These are phyloP conservation scores for Lactuca sativa DNA, from an alignment of 129 eudicot species.

Conservation along the genomic window DNA sequence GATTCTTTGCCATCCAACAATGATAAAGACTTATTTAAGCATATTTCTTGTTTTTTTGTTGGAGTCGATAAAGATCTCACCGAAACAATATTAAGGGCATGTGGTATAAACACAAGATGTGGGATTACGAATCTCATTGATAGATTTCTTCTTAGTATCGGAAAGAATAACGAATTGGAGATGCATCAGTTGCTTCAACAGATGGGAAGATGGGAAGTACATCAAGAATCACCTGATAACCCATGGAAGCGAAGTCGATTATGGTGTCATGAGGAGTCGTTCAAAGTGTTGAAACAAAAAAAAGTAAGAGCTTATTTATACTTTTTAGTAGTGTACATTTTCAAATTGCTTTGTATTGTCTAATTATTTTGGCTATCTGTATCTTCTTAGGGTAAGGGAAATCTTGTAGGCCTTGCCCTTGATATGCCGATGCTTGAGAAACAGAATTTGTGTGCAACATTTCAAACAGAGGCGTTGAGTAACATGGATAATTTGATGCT, in stretches of 20 bases:
- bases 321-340: no score
- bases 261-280: no score
- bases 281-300: slow-evolving; percentile 17
- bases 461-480: no score
- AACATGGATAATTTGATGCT: no score
- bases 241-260: slow-evolving; percentile 26
- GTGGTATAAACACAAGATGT: no score
- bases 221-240: slow-evolving; percentile 29
- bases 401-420: slow-evolving; percentile 30
- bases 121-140: no score
- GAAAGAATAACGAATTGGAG: no score
- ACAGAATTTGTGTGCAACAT: neutral
- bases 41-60: slow-evolving; percentile 39
- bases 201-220: slow-evolving; percentile 31
- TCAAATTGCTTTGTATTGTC: neutral
- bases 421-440: slow-evolving; percentile 19
- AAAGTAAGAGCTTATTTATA: slow-evolving; percentile 18
- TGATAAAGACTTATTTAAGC: slow-evolving; percentile 31
- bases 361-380: neutral
- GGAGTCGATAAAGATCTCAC: slow-evolving; percentile 8
- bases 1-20: neutral
- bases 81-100: neutral
- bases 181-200: slow-evolving; percentile 14
- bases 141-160: no score
- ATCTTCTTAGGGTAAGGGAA: slow-evolving; percentile 30